Conservation (phyloP, 306 rosid species). For the Myrica gale region DNA sequence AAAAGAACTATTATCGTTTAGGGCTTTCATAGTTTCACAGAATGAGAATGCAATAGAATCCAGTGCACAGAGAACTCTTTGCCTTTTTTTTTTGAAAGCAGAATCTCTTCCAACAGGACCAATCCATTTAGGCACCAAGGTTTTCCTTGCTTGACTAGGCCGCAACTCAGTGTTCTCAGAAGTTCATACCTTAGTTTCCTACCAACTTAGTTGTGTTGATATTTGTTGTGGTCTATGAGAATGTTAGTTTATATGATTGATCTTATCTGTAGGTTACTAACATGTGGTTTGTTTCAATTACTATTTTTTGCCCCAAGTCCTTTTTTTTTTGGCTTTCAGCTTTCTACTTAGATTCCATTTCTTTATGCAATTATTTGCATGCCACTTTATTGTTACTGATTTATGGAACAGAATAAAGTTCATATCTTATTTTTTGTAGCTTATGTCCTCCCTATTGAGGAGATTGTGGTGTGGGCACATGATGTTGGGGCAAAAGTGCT, state of each 20-base stretch:
- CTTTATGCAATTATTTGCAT: background rate
- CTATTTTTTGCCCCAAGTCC: background rate
- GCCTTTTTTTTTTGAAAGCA: no score
- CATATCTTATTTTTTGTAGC: slow-evolving; percentile 44
- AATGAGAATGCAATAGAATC: no score
- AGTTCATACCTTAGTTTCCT: background rate
- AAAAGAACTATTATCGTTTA: no score
- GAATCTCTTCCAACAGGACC: background rate
- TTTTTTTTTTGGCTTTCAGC: background rate
- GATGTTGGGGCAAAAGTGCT: slow-evolving; percentile 88
- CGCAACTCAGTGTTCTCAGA: background rate
- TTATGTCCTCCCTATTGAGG: slow-evolving; percentile 77
- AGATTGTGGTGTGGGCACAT: slow-evolving; percentile 78
- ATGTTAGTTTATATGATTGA: background rate
- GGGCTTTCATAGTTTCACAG: no score
- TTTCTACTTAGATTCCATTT: background rate
- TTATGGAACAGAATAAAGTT: background rate
- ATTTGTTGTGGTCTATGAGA: background rate
- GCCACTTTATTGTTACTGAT: background rate
- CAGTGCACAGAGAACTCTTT: no score
- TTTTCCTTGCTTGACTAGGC: background rate
- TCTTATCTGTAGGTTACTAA: background rate
- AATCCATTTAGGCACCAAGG: background rate
- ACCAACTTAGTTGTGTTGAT: background rate
- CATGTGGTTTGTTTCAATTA: background rate